These are phyloP conservation scores for Luzula sylvatica DNA, from an alignment of 176 grass and related monocot genomes.

Conservation along the genomic window DNA sequence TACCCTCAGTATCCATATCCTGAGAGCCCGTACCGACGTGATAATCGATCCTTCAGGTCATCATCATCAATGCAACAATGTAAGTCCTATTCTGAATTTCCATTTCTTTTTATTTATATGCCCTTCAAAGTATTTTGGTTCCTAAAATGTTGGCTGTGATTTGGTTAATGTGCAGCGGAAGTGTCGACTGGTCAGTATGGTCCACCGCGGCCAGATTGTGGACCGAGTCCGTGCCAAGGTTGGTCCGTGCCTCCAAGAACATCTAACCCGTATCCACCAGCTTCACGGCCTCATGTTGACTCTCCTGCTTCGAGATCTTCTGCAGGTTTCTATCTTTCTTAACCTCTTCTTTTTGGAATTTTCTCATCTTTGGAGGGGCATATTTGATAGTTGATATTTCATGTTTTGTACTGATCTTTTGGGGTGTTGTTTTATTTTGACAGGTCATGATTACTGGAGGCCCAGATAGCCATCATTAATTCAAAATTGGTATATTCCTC, in stretches of 20 bases:
- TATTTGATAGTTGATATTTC: too few relatives aligned
- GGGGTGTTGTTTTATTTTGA: constrained; percentile 7
- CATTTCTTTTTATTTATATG: not conserved
- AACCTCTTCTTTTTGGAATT: constrained; percentile 10
- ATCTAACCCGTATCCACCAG: constrained; percentile 37
- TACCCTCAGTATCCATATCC: constrained; percentile 35
- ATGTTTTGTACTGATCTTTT: too few relatives aligned
- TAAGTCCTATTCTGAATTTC: not conserved
- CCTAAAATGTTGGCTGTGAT: not conserved
- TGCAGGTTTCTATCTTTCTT: constrained; percentile 30
- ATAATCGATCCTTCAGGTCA: constrained; percentile 24
- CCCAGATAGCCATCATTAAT: constrained; percentile 28
- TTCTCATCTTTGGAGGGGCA: too few relatives aligned
- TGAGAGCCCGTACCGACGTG: constrained; percentile 35
- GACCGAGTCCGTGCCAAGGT: constrained; percentile 40
- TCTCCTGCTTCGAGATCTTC: constrained; percentile 37
- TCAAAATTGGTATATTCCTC: constrained; percentile 18
- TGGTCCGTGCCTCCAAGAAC: constrained; percentile 60
- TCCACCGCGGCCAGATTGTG: constrained; percentile 34
- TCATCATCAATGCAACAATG: too few relatives aligned
- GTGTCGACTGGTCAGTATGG: constrained; percentile 38
- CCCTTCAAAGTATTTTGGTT: too few relatives aligned
- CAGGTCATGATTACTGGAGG: constrained; percentile 47
- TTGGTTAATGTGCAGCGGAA: constrained; percentile 19
- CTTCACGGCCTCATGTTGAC: constrained; percentile 38